These are phyloP conservation scores for Trichoderma gracile DNA, from an alignment of 2,329 filamentous ascomycete species.

Conservation along the genomic window DNA sequence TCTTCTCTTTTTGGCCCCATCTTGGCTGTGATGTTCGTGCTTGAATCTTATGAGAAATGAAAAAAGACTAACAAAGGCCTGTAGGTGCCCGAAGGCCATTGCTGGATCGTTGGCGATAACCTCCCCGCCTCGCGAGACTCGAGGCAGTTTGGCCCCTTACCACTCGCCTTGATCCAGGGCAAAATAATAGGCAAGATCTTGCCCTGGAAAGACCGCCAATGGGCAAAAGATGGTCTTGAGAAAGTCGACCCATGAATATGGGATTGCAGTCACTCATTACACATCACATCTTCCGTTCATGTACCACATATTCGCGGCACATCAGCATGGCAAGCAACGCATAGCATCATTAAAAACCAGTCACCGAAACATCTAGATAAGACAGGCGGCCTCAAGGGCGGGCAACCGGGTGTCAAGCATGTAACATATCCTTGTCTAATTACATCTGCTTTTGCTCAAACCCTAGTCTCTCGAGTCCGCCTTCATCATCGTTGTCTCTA, in stretches of 20 bases:
- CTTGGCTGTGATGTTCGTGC: too few relatives aligned
- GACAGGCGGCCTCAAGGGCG: neutral
- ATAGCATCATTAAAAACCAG: slow-evolving; percentile 17
- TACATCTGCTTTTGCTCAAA: slow-evolving; percentile 35
- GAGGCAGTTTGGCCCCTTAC: slow-evolving; percentile 80
- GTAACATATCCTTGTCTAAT: slow-evolving; percentile 37
- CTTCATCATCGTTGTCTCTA: slow-evolving; percentile 22
- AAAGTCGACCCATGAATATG: slow-evolving; percentile 24
- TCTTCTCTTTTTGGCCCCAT: neutral
- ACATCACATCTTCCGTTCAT: neutral
- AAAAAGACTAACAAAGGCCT: neutral
- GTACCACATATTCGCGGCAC: neutral
- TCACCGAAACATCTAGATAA: slow-evolving; percentile 20
- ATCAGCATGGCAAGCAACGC: neutral
- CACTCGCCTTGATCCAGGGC: slow-evolving; percentile 78
- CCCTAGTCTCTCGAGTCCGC: slow-evolving; percentile 26
- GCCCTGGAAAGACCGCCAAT: slow-evolving; percentile 53
- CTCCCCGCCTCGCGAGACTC: slow-evolving; percentile 82
- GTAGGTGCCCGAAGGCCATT: slow-evolving; percentile 89
- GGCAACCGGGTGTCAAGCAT: slow-evolving; percentile 29
- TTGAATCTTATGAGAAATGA: neutral
- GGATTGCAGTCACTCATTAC: neutral
- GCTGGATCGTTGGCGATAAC: slow-evolving; percentile 90
- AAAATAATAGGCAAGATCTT: slow-evolving; percentile 71
- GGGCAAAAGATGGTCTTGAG: slow-evolving; percentile 50